Base-by-base conservation (phyloP, 2,329 filamentous ascomycete genomes). In the Neospermospora avenae region DNA sequence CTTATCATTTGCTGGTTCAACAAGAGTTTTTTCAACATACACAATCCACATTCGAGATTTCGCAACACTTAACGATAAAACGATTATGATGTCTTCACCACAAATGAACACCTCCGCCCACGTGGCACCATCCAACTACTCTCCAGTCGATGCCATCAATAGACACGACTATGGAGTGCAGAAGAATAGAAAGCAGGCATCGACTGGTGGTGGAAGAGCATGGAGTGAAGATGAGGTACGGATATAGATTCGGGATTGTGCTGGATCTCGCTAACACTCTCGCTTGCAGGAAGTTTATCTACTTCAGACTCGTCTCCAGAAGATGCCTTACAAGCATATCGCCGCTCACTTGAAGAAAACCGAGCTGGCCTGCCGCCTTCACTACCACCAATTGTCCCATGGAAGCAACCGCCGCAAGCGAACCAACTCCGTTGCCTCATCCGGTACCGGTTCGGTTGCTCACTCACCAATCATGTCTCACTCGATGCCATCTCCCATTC, bases 321-420 rank as follows among this genome's bases (percentile, higher is more conserved):
- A 93, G 77, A 91, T 93, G 86, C 90, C 90, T 0, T 95, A 95
- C 77, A 95, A 93, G 80, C 89, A 93, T 73, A 95, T 95, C 72
- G 90, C 90, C 60, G 84, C 87, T 61, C 88, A 93, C 69, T 78
- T 95, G 67, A 91, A 92, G 77, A 96, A 95, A 80, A 95, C 90
- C 0, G 90, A 95, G 77, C 80, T 95, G 61, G 90, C 90, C 51
- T 96, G 90, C 77, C 90, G 91, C 64, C 83, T 96, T 64, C 91
- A 95, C 76, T 93, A 91, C 73, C 90, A 96, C 71, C 90, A 95
- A 72, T 82, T 95, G 64, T 91, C 88, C 65, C 90, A 92, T 73
- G 89, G 89, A 60, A 90, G 84, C 78, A 90, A 89, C 77, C 87
- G 89, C 69, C 88, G 89, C 73, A 91, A 90, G 80, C 84, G 89